Percentiles rank a stretch among this genome's conserved stretches.
Conservation (phyloP, 257 asterid species). For the Solanum appendiculatum region DNA sequence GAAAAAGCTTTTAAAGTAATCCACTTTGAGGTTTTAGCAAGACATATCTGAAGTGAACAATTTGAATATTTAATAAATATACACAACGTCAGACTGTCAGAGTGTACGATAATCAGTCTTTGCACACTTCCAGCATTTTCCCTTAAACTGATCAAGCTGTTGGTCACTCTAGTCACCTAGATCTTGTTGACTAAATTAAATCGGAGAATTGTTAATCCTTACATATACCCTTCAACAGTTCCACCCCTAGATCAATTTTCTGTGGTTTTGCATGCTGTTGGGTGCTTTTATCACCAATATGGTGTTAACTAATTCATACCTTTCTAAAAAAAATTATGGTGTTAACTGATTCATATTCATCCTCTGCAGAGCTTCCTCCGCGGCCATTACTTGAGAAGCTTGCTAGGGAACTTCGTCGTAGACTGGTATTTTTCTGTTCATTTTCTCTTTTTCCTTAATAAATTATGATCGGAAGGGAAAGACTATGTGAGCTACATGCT, state of each 20-base stretch:
- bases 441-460: not conserved
- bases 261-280: not conserved
- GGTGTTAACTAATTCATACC: not conserved
- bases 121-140: not conserved
- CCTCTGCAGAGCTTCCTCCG: constrained; percentile 81
- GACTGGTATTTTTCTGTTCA: constrained; percentile 44
- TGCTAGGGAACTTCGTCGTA: constrained; percentile 70
- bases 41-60: not conserved
- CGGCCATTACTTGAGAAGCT: constrained; percentile 81
- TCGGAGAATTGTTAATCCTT: not conserved
- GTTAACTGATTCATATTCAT: not conserved
- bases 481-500: not conserved
- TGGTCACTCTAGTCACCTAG: not conserved
- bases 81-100: not conserved
- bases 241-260: too few species aligned
- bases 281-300: not conserved
- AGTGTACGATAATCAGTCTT: not conserved
- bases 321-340: not conserved
- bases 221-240: not conserved
- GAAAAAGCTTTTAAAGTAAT: not conserved
- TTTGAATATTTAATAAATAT: not conserved
- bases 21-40: not conserved
- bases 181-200: not conserved
- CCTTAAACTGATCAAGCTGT: not conserved
- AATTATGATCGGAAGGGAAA: not conserved